A percentile compares a stretch with the other conserved stretches of the same genome.
Conservation (phyloP, 2,329 filamentous ascomycete species). For the Gyromitra esculenta region DNA sequence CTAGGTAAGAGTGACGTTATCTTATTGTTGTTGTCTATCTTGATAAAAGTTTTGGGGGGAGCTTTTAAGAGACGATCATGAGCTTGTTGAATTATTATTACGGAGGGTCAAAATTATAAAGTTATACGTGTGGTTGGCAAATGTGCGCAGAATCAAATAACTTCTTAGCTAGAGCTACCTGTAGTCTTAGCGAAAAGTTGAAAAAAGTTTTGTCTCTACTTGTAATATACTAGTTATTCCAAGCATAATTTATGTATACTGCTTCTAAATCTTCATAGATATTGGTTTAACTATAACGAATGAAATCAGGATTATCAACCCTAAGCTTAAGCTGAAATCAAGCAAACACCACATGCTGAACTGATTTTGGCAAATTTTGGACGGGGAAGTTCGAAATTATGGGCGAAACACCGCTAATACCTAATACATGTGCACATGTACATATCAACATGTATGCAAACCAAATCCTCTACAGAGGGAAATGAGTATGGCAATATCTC, state of each 20-base stretch:
- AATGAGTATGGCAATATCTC: neutral
- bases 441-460: neutral
- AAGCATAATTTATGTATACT: no score
- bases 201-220: neutral
- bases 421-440: no score
- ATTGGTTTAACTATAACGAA: no score
- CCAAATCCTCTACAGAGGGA: neutral
- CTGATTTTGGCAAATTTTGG: neutral
- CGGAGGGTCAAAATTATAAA: neutral
- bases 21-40: neutral
- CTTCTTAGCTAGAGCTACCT: neutral
- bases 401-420: no score
- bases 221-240: neutral
- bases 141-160: neutral
- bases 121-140: neutral
- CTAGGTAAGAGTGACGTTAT: neutral
- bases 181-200: neutral
- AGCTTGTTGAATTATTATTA: neutral
- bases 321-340: neutral
- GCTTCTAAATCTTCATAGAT: no score
- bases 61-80: neutral
- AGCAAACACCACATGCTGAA: neutral
- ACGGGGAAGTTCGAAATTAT: neutral
- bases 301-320: no score
- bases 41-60: neutral